Base-by-base conservation (phyloP, 805 yeast species). In the Nematodospora valgi region DNA sequence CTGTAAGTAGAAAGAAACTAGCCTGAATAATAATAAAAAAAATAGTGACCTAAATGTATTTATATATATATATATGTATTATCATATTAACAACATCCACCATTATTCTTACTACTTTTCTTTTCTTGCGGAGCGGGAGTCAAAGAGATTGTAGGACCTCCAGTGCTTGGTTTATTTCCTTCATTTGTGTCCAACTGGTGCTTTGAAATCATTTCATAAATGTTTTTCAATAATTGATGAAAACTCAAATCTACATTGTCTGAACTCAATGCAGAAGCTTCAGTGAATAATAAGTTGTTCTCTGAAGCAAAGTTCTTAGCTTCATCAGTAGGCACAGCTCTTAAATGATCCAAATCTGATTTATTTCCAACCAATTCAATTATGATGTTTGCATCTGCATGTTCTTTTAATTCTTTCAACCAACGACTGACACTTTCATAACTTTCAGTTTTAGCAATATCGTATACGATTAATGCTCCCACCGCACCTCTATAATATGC, bases 401-500 rank as follows among this genome's bases (percentile, higher is more conserved):
- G 82, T 67, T 84, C 87, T 70, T 82, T 76, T 70, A 93, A 73
- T 67, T 91, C 91, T 62, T 89, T 81, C 63, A 93, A 63, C 93
- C 96, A 89, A 59, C 87, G 82, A 27, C 82, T 76, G 43, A 89
- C 88, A 45, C 81, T 78, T 58, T 85, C 95, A 61, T 87, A 88
- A 34, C 87, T 76, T 54, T 82, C 88, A 10, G 89, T 76, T 69
- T 91, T 91, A 41, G 96, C 79, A 52, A 91, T 91, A 66, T 91
- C 98, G 64, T 91, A 91, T 45, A 91, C 95, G 39, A 91, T 83
- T 52, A 91, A 73, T 4, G 98, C 98, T 41, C 98, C 98, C 36
- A 89, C 96, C 1, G 98, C 98, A 27, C 98, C 98, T 58, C 98
- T 77, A 62, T 91, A 91, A 67, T 91, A 91, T 5, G 98, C 98